These are phyloP conservation scores for Ilex paraguariensis DNA, from an alignment of 305 asterid species.

Conservation along the genomic window DNA sequence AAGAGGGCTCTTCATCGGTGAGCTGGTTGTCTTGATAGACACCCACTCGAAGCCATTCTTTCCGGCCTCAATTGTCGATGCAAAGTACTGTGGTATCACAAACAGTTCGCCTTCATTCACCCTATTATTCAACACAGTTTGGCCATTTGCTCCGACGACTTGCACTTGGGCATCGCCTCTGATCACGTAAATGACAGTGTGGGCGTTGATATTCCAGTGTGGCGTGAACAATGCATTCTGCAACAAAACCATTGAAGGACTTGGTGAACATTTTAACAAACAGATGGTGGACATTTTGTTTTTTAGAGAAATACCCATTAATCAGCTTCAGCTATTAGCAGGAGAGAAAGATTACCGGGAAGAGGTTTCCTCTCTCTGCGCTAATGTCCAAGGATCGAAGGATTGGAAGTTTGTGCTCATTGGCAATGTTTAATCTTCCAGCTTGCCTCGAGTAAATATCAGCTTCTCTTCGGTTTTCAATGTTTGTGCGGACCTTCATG, in stretches of 20 bases:
- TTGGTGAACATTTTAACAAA: no score
- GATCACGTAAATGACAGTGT: neutral
- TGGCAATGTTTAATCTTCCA: constrained; percentile 48
- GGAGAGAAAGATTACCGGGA: constrained; percentile 29
- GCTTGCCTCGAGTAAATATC: constrained; percentile 56
- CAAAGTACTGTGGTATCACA: no score
- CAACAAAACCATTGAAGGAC: neutral
- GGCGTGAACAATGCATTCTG: constrained; percentile 36
- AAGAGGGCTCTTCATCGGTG: neutral
- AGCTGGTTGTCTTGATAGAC: neutral
- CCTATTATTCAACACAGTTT: no score
- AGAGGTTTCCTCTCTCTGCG: constrained; percentile 49
- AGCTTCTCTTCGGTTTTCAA: constrained; percentile 33
- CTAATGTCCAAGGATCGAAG: constrained; percentile 60
- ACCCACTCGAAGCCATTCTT: neutral
- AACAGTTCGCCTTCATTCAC: no score
- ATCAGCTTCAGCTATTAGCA: neutral
- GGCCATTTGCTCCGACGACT: neutral
- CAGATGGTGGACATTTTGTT: neutral
- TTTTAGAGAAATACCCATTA: neutral
- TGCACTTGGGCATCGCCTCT: neutral
- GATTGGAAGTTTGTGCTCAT: constrained; percentile 52
- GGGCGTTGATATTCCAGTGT: neutral
- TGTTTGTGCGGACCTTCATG: constrained; percentile 38
- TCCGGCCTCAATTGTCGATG: no score